Evolutionary conservation across 2,329 filamentous ascomycete genomes (phyloP), one percentile per base, ranked within the genome.

Genomic region (Trichoderma oligosporum): DNA sequence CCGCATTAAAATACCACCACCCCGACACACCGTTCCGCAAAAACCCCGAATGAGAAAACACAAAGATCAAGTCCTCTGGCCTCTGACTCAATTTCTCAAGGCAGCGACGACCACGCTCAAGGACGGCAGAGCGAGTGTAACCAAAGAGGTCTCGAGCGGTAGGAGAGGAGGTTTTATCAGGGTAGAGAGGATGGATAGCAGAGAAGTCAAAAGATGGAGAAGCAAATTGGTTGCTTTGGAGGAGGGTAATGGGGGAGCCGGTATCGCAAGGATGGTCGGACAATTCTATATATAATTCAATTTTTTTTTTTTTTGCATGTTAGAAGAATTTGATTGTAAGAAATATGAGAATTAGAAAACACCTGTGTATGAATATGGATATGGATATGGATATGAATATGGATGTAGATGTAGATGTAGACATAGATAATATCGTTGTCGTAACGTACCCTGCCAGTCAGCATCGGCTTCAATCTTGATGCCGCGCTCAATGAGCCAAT

Each of bases 21-120:
- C 82, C 79, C 7, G 76, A 78, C 7, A 87, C 77, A 7, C 77
- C 82, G 3, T 75, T 67, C n/a, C 84, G 73, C 60, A 88, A 63
- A 66, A 87, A 88, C 0, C 79, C 83, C 2, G 84, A 83, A 70
- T 88, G 85, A 1, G 81, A 82, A 4, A 88, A 83, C 0, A 88
- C 84, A 8, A 85, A 76, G 54, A 88, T 77, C 51, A 84, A 74
- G 62, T 82, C 82, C 69, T 88, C 84, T 0, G 79, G 77, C 0
- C 84, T 75, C 11, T 64, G 62, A 60, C 78, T 74, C 22, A 88
- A 72, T 24, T 74, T 73, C 29, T 71, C 69, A 1, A 87, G 73
- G 39, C 75, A 76, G 0, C 70, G 67, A 62, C 79, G 77, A 0
- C 78, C 85, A 11, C 86, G 80, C 0, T 71, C 73, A 4, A 87